These are phyloP conservation scores for Onygenales sp. DNA, from an alignment of 2,329 filamentous ascomycete species.

Conservation along the genomic window DNA sequence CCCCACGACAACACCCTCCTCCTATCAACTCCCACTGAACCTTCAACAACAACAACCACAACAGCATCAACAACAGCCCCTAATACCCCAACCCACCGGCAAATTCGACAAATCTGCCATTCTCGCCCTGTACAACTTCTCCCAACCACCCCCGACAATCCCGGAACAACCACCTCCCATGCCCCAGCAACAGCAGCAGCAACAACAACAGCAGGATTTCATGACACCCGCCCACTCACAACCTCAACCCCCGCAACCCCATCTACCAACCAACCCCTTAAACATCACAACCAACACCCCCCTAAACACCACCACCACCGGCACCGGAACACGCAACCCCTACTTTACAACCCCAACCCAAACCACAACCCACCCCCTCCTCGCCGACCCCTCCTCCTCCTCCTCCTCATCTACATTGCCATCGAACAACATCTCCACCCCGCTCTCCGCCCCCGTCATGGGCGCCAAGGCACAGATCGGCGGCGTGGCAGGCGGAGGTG, in stretches of 20 bases:
- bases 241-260: conserved; percentile 19
- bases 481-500: not conserved
- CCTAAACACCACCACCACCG: conserved; percentile 6
- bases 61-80: conserved; percentile 11
- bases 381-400: conserved; percentile 9
- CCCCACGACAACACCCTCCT: not conserved
- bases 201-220: conserved; percentile 15
- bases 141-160: conserved; percentile 26
- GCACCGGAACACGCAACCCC: conserved; percentile 22
- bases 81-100: conserved; percentile 32
- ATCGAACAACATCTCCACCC: conserved; percentile 2
- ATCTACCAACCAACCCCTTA: conserved; percentile 9
- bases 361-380: conserved; percentile 1
- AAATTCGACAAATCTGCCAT: conserved; percentile 39
- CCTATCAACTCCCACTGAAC: conserved; percentile 6
- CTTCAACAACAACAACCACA: conserved; percentile 8
- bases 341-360: conserved; percentile 16
- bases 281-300: conserved; percentile 1
- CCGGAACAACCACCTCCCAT: conserved; percentile 21
- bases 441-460: not conserved
- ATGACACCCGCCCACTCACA: conserved; percentile 16
- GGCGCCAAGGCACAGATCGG: not conserved
- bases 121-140: conserved; percentile 37
- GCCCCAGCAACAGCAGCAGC: too few relatives aligned
- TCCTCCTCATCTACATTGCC: too few relatives aligned